Evolutionary conservation across 495 filamentous ascomycete species (phyloP), one percentile per base, ranked within the genome.

Genomic region (Astrothelium macrocarpum): DNA sequence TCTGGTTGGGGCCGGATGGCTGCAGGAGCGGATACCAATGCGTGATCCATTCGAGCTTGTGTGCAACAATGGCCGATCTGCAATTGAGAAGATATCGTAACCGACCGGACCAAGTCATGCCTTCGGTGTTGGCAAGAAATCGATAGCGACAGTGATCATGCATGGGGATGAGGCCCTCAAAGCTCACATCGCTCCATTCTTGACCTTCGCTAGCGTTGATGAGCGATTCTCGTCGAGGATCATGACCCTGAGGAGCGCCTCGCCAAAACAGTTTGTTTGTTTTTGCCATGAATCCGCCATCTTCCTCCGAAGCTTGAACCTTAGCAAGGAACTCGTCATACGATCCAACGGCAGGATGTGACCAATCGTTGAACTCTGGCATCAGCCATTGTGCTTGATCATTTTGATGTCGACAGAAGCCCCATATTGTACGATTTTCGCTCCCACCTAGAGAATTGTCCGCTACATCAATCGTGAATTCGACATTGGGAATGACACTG

Each of bases 341-440:
- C 9, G 83, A 80, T 2, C 82, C 82, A 56, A 89, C 78, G 63
- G 81, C 77, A 36, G 82, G 77, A 49, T 87, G 79, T 0, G 84
- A 79, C 86, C 86, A 92, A 77, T 86, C 89, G 64, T 84, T 82
- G 72, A 91, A 92, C 75, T 92, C 88, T 0, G 90, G 89, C 76
- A 92, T 88, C 2, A 89, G 68, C 84, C 89, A 91, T 59, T 79
- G 73, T 14, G 77, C 72, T 0, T 74, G 67, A 43, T 86, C 78
- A 28, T 68, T 65, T 11, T 64, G 61, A 18, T 69, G 65, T 62
- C 82, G 74, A 2, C 83, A 74, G 66, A 80, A 79, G 9, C 77
- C 75, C 83, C 84, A 87, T 14, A 81, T 75, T n/a, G 75, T 66
- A 39, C 49, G 56, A 20, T 39, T 65, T 18, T 59, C 56, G 29